Evolutionary conservation across 768 basidiomycete genomes (phyloP).

Genomic region (Lyophyllum decastes): DNA sequence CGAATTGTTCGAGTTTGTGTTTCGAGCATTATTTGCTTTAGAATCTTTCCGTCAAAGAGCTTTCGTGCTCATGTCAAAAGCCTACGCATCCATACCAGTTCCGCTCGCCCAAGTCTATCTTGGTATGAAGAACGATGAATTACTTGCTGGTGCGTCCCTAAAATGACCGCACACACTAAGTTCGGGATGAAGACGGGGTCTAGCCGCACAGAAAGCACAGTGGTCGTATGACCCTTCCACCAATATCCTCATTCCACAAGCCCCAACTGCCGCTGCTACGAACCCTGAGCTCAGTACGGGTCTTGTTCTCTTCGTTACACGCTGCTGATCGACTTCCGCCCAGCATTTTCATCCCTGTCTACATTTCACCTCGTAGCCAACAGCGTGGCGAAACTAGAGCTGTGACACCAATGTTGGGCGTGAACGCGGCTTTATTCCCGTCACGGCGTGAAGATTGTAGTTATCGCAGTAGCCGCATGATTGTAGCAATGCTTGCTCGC

Average conservation of each 20-base stretch:
- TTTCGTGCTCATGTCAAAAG: constrained; percentile 55
- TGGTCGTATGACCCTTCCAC: constrained; percentile 56
- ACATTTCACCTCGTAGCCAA: constrained; percentile 54
- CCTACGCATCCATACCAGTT: constrained; percentile 64
- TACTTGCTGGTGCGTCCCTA: constrained; percentile 35
- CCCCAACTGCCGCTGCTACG: constrained; percentile 6
- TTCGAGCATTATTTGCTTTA: constrained; percentile 24
- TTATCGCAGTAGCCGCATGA: constrained; percentile 13
- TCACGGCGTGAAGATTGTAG: not conserved
- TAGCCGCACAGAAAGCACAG: constrained; percentile 42
- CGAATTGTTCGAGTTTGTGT: not conserved
- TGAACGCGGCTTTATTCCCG: not conserved
- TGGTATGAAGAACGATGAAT: constrained; percentile 42
- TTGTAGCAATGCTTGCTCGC: constrained; percentile 3
- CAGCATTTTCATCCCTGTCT: constrained; percentile 45
- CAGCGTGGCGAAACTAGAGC: constrained; percentile 53
- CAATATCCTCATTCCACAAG: constrained; percentile 44
- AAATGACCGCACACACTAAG: not conserved
- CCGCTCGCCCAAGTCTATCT: constrained; percentile 58
- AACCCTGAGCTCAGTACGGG: constrained; percentile 10
- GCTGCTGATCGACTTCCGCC: not conserved
- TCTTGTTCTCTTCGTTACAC: not conserved
- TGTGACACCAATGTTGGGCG: constrained; percentile 13
- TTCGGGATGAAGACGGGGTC: not conserved
- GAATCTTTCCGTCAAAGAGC: constrained; percentile 62